Evolutionary conservation across 2,329 filamentous ascomycete species (phyloP).

Genomic region (Coniosporium tulheliwenetii): DNA sequence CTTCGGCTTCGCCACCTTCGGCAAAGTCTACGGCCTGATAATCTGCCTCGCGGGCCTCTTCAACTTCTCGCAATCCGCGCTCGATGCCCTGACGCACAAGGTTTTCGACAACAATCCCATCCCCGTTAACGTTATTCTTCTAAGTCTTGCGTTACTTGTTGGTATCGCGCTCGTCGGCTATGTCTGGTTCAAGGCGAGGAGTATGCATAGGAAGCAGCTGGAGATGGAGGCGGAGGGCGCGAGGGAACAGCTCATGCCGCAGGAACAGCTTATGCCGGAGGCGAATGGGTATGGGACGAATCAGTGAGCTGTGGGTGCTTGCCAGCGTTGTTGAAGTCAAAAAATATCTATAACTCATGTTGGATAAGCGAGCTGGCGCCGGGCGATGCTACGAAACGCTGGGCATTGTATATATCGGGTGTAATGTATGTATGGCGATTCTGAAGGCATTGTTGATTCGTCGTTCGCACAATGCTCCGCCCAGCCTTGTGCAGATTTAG

Average conservation of each 20-base stretch:
- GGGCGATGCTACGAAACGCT: too few species aligned
- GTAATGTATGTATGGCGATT: too few species aligned
- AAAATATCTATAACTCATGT: too few species aligned
- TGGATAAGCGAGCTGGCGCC: too few species aligned
- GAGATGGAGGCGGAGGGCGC: conserved; percentile 29
- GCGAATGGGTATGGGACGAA: too few species aligned
- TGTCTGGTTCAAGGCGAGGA: conserved; percentile 38
- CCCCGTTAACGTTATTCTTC: conserved; percentile 58
- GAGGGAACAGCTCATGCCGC: conserved; percentile 19
- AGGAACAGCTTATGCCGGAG: too few species aligned
- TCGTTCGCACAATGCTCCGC: too few species aligned
- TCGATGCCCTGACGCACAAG: conserved; percentile 65
- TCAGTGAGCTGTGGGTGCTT: too few species aligned
- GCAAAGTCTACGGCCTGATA: conserved; percentile 83
- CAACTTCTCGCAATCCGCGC: conserved; percentile 68
- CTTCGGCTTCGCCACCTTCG: conserved; percentile 82
- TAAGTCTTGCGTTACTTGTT: conserved; percentile 44
- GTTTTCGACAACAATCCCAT: conserved; percentile 57
- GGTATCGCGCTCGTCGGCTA: conserved; percentile 52
- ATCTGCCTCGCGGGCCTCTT: conserved; percentile 73
- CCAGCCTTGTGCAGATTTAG: too few species aligned
- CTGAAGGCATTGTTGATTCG: too few species aligned
- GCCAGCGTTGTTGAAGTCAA: too few species aligned
- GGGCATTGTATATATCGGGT: too few species aligned
- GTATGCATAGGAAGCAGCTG: conserved; percentile 23